Evolutionary conservation across 2,329 filamentous ascomycete species (phyloP).

Genomic region (Fusarium redolens): DNA sequence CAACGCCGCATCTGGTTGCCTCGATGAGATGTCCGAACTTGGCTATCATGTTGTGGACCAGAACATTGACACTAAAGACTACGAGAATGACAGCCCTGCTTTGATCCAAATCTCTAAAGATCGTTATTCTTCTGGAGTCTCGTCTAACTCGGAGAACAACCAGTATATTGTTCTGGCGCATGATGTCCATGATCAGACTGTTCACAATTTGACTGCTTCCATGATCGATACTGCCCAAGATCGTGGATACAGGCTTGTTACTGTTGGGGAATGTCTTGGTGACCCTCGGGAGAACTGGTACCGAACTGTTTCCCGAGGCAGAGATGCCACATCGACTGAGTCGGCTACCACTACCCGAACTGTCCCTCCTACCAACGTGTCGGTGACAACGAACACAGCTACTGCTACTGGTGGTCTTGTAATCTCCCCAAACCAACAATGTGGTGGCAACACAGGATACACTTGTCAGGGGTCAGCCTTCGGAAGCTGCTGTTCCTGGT

Average conservation of each 20-base stretch:
- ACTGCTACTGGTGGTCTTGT: constrained; percentile 35
- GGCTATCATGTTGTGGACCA: constrained; percentile 68
- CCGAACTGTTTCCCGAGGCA: constrained; percentile 46
- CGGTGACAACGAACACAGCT: constrained; percentile 25
- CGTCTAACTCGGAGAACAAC: constrained; percentile 42
- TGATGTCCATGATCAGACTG: constrained; percentile 62
- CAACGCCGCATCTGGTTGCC: constrained; percentile 53
- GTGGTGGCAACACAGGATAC: constrained; percentile 50
- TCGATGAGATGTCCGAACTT: constrained; percentile 51
- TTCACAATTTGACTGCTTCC: constrained; percentile 54
- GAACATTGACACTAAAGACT: constrained; percentile 71
- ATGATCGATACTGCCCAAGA: constrained; percentile 56
- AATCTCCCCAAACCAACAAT: constrained; percentile 51
- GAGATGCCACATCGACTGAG: constrained; percentile 12
- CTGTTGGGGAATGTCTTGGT: constrained; percentile 68
- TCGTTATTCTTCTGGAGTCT: constrained; percentile 51
- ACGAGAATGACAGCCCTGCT: constrained; percentile 61
- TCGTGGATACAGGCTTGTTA: constrained; percentile 60
- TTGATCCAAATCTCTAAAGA: constrained; percentile 61
- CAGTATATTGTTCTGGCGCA: constrained; percentile 65
- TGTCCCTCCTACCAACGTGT: constrained; percentile 7
- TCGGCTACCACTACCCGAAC: constrained; percentile 23
- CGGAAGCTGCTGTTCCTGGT: constrained; percentile 55
- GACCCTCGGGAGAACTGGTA: constrained; percentile 66
- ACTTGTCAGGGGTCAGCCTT: constrained; percentile 52